Conservation (phyloP, 495 filamentous ascomycete genomes). For the Hypoxylon intermedium region DNA sequence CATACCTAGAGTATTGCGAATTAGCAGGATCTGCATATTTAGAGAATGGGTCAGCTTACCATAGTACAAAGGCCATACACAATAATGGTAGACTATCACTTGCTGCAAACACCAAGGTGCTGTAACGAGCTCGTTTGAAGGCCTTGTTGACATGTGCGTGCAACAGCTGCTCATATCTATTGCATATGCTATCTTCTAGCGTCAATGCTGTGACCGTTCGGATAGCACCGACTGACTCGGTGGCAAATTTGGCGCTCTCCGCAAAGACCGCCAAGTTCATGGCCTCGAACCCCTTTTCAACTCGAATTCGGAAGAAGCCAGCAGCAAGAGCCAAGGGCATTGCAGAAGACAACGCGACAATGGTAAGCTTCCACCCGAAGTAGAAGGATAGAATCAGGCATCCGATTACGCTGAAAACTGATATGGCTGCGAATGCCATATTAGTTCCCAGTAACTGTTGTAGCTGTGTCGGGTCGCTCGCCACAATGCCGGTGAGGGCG, state of each 20-base stretch:
- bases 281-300: conserved; percentile 61
- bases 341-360: conserved; percentile 56
- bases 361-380: conserved; percentile 65
- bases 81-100: conserved; percentile 60
- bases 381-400: conserved; percentile 59
- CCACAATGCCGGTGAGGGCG: conserved; percentile 58
- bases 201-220: conserved; percentile 64
- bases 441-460: conserved; percentile 68
- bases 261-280: conserved; percentile 60
- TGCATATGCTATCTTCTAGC: conserved; percentile 59
- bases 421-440: conserved; percentile 58
- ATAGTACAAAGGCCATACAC: conserved; percentile 63
- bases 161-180: conserved; percentile 58
- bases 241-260: conserved; percentile 63
- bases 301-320: conserved; percentile 59
- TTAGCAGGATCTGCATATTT: background rate
- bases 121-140: conserved; percentile 58
- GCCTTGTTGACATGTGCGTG: conserved; percentile 58
- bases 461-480: conserved; percentile 66
- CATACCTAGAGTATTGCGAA: conserved; percentile 43
- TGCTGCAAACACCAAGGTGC: conserved; percentile 59
- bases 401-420: conserved; percentile 56
- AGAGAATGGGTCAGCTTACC: conserved; percentile 50
- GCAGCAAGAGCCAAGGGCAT: conserved; percentile 59
- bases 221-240: conserved; percentile 63